Percentiles rank a stretch among this genome's conserved stretches.
Evolutionary conservation across 1,284 basidiomycete genomes (phyloP).

Genomic region (Ceratobasidium sp.): DNA sequence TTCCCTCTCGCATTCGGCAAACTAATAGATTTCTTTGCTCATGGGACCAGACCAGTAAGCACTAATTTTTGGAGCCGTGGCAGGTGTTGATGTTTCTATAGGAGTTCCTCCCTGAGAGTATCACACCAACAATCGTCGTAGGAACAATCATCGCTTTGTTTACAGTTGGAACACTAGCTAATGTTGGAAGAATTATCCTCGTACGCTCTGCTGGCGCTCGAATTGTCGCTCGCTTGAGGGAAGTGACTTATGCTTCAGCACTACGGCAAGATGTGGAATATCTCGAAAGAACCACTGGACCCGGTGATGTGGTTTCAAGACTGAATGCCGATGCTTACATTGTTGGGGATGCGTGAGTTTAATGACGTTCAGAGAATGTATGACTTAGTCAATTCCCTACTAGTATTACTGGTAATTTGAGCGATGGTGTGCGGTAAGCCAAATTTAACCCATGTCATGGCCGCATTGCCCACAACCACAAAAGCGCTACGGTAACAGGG

Average conservation of each 20-base stretch:
- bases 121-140: slow-evolving; percentile 87
- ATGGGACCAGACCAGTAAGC: slow-evolving; percentile 72
- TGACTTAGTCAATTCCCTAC: too few species aligned
- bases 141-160: slow-evolving; percentile 81
- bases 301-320: slow-evolving; percentile 94
- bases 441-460: background rate
- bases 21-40: slow-evolving; percentile 92
- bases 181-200: slow-evolving; percentile 87
- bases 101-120: too few species aligned
- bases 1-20: slow-evolving; percentile 92
- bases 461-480: slow-evolving; percentile 52
- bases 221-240: slow-evolving; percentile 90
- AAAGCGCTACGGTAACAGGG: slow-evolving; percentile 90
- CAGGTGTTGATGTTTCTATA: too few species aligned
- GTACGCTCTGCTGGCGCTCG: slow-evolving; percentile 90
- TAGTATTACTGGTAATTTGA: slow-evolving; percentile 93
- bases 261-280: slow-evolving; percentile 92
- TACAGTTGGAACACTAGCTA: slow-evolving; percentile 87
- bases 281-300: slow-evolving; percentile 81
- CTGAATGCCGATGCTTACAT: slow-evolving; percentile 94
- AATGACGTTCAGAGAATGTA: slow-evolving; percentile 62
- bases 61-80: too few species aligned
- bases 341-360: slow-evolving; percentile 88
- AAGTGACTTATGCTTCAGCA: slow-evolving; percentile 84
- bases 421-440: slow-evolving; percentile 83